phyloP scores from a whole-genome alignment of 805 yeast genomes.

The Tetrapisispora taiwanensis region DNA sequence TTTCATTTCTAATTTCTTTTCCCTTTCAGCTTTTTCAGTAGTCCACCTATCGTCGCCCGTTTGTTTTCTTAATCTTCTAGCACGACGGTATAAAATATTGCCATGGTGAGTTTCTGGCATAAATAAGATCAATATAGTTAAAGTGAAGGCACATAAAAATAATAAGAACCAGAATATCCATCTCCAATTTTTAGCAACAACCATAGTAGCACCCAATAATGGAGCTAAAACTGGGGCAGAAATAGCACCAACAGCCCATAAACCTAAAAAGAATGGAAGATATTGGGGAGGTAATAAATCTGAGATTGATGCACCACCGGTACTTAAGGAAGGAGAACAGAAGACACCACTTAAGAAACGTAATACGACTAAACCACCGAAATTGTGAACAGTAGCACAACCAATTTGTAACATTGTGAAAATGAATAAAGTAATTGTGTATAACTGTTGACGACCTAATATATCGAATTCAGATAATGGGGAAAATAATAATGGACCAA shows the following conservation, averaged over 20 bases:
- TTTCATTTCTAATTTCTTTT: conserved; percentile 14
- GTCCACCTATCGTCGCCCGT: conserved; percentile 40
- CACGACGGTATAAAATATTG: conserved; percentile 39
- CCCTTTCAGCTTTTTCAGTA: conserved; percentile 33
- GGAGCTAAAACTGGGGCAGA: conserved; percentile 52
- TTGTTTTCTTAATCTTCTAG: conserved; percentile 32
- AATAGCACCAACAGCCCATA: conserved; percentile 46
- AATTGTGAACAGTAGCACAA: conserved; percentile 40
- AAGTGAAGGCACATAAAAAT: conserved; percentile 32
- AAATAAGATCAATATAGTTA: conserved; percentile 31
- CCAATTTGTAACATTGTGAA: conserved; percentile 48
- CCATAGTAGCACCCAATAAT: conserved; percentile 42
- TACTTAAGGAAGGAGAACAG: conserved; percentile 46
- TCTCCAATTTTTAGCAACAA: conserved; percentile 40
- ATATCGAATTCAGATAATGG: conserved; percentile 48
- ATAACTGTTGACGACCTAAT: conserved; percentile 45
- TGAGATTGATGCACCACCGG: conserved; percentile 49
- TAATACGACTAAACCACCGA: conserved; percentile 41
- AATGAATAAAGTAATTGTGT: conserved; percentile 36
- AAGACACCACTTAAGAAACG: conserved; percentile 48
- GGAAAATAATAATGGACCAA: conserved; percentile 49
- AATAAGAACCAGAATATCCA: conserved; percentile 45
- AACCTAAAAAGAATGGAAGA: conserved; percentile 38
- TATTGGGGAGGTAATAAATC: conserved; percentile 37
- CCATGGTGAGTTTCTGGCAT: conserved; percentile 42